A percentile compares a stretch with the other conserved stretches of the same genome.
Evolutionary conservation across 805 yeast species (phyloP).

Genomic region (Zygoascus bituminiphila): DNA sequence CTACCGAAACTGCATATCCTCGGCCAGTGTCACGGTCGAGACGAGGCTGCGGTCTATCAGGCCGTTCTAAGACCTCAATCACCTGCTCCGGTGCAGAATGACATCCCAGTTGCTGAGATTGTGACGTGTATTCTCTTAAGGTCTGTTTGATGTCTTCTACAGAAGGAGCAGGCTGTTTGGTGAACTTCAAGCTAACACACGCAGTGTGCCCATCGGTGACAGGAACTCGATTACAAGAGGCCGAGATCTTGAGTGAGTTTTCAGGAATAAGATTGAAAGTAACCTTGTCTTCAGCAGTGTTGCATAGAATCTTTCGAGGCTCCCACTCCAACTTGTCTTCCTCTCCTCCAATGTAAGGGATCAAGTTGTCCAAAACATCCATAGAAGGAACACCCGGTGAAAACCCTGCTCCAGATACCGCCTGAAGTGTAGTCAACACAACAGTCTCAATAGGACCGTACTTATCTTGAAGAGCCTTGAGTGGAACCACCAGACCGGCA

Average conservation of each 20-base stretch:
- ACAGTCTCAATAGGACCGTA: constrained; percentile 87
- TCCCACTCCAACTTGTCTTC: constrained; percentile 99
- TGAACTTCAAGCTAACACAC: constrained; percentile 80
- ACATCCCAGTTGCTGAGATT: constrained; percentile 72
- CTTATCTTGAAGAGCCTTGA: constrained; percentile 82
- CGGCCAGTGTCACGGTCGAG: constrained; percentile 91
- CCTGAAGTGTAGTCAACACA: constrained; percentile 89
- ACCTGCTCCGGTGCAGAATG: constrained; percentile 89
- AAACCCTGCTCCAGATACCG: constrained; percentile 97
- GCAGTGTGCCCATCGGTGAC: constrained; percentile 98
- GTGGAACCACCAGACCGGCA: constrained; percentile 94
- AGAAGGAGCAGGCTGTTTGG: constrained; percentile 75
- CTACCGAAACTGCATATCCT: constrained; percentile 92
- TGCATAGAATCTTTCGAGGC: constrained; percentile 80
- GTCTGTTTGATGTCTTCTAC: constrained; percentile 68
- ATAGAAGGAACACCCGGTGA: constrained; percentile 97
- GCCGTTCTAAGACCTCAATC: constrained; percentile 84
- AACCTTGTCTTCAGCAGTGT: constrained; percentile 37
- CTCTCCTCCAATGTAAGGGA: constrained; percentile 93
- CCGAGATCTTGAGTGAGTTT: constrained; percentile 76
- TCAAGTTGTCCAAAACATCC: constrained; percentile 87
- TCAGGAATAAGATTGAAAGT: constrained; percentile 52
- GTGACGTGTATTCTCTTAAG: constrained; percentile 68
- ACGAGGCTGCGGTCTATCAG: constrained; percentile 95
- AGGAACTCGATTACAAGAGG: constrained; percentile 95